These are phyloP conservation scores for Gossypium australe DNA, from an alignment of 345 rosid genomes.

Conservation along the genomic window DNA sequence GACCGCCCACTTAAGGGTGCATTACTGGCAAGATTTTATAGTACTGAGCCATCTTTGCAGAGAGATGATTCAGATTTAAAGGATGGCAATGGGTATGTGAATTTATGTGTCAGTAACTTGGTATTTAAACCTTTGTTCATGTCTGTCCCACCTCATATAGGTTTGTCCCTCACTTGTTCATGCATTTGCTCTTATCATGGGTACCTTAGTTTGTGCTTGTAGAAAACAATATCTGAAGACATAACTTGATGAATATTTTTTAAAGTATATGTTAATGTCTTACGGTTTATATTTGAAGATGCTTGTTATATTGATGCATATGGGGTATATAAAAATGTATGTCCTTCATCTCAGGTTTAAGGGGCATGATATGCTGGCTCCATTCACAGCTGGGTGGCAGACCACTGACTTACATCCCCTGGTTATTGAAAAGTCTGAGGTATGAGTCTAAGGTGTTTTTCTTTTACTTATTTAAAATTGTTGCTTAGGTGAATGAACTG, in stretches of 20 bases:
- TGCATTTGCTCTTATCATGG: background rate
- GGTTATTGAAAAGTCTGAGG: constrained; percentile 83
- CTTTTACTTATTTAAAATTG: background rate
- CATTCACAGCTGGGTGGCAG: constrained; percentile 99
- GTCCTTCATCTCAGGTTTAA: constrained; percentile 51
- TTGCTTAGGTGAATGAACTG: background rate
- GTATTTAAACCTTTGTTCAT: background rate
- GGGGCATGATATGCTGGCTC: constrained; percentile 97
- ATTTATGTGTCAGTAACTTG: background rate
- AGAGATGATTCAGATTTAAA: constrained; percentile 35
- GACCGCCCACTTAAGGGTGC: constrained; percentile 22
- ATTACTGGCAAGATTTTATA: constrained; percentile 41
- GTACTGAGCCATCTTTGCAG: constrained; percentile 47
- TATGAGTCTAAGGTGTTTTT: constrained; percentile 13
- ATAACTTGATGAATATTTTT: background rate
- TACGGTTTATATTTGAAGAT: background rate
- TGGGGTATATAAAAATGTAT: background rate
- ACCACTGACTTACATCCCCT: constrained; percentile 68
- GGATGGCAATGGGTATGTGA: constrained; percentile 32
- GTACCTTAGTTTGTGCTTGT: background rate
- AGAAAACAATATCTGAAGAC: background rate
- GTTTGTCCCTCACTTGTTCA: background rate
- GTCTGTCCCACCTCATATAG: background rate
- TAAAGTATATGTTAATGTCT: background rate
- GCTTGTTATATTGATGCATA: background rate